Conservation (phyloP, 768 basidiomycete species). For the Lactifluus rugatus region DNA sequence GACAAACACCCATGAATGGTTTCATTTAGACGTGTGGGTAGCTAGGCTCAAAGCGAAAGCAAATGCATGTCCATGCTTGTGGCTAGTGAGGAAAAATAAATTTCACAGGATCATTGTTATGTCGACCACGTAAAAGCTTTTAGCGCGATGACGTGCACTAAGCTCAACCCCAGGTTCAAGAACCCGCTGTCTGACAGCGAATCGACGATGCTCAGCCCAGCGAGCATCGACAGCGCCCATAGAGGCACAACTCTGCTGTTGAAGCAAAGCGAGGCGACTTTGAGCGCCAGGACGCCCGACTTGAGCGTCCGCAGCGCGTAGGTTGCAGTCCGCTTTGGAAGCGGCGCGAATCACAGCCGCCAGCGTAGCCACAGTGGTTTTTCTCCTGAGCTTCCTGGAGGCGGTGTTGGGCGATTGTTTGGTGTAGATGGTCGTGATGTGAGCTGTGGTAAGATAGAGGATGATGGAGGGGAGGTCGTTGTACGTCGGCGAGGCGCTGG, state of each 20-base stretch:
- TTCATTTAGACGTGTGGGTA: neutral
- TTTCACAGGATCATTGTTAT: neutral
- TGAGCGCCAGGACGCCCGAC: conserved; percentile 22
- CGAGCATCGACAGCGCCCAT: conserved; percentile 24
- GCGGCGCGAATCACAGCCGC: neutral
- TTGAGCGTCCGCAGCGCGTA: conserved; percentile 5
- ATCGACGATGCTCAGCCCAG: conserved; percentile 35
- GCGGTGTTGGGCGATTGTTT: neutral
- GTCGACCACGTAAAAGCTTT: neutral
- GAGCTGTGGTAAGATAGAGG: neutral
- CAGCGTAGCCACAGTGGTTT: neutral
- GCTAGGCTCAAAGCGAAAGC: neutral
- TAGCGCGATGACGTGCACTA: conserved; percentile 29
- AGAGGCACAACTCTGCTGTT: conserved; percentile 20
- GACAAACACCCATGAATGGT: too few relatives aligned
- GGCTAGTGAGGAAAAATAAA: neutral
- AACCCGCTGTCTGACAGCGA: conserved; percentile 35
- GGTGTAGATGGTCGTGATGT: conserved; percentile 16
- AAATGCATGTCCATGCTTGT: neutral
- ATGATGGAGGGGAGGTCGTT: neutral
- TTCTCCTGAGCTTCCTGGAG: neutral
- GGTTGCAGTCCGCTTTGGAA: neutral
- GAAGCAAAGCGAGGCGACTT: conserved; percentile 23
- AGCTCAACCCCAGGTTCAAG: conserved; percentile 31
- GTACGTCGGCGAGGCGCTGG: conserved; percentile 9